phyloP scores from a whole-genome alignment of 495 filamentous ascomycete species.

The Penicillium cataractarum region DNA sequence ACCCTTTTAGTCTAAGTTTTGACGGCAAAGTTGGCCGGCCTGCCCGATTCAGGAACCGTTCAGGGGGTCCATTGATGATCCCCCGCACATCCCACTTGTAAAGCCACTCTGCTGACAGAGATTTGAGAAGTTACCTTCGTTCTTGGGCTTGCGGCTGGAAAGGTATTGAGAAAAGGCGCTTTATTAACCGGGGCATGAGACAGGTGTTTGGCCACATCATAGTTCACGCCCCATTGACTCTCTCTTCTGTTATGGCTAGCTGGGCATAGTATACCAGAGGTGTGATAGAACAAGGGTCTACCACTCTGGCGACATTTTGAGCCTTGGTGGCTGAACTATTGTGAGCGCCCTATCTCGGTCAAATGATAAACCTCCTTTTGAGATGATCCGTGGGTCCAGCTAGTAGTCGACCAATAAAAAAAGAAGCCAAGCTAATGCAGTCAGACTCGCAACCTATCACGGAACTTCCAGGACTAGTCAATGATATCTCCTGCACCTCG shows the following conservation, averaged over 20 bases:
- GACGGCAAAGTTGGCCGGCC: neutral
- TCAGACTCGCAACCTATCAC: neutral
- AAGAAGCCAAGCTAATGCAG: neutral
- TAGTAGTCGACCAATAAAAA: neutral
- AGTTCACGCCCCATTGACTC: neutral
- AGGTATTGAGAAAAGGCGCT: neutral
- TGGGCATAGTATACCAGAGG: neutral
- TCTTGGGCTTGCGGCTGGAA: neutral
- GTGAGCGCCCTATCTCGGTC: neutral
- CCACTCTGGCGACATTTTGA: neutral
- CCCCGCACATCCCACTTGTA: conserved; percentile 9
- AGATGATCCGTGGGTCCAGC: neutral
- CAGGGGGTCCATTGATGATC: conserved; percentile 16
- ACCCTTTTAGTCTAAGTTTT: conserved; percentile 1
- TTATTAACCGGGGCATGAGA: neutral
- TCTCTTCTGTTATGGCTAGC: neutral
- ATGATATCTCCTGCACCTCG: neutral
- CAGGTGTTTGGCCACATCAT: neutral
- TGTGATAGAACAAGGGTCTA: neutral
- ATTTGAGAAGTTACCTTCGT: neutral
- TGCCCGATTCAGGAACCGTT: conserved; percentile 15
- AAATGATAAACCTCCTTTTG: neutral
- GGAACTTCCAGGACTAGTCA: neutral
- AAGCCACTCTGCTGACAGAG: neutral
- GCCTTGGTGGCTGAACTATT: conserved; percentile 1